Percentiles rank a stretch among this genome's conserved stretches.
These are phyloP conservation scores for Gomphus bonarii DNA, from an alignment of 1,284 basidiomycete species.

Conservation along the genomic window DNA sequence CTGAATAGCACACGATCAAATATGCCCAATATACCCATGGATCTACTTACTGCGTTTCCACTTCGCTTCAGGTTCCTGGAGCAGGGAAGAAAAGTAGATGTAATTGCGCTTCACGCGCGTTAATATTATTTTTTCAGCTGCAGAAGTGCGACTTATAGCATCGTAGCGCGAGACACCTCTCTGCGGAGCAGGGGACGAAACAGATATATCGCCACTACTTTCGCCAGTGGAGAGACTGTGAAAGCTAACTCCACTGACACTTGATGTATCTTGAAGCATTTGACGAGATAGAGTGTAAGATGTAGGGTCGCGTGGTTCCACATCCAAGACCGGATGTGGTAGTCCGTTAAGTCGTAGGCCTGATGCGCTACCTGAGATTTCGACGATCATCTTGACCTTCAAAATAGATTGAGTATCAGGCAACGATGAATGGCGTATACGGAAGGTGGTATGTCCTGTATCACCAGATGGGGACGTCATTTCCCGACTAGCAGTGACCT, in stretches of 20 bases:
- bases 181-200: conserved; percentile 14
- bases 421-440: conserved; percentile 60
- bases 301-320: conserved; percentile 55
- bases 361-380: conserved; percentile 69
- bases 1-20: conserved; percentile 22
- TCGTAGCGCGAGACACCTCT: not conserved
- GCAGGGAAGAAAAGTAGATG: conserved; percentile 93
- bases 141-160: conserved; percentile 43
- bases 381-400: conserved; percentile 70
- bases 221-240: conserved; percentile 28
- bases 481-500: conserved; percentile 50
- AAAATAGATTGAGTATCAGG: conserved; percentile 68
- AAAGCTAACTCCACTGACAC: conserved; percentile 57
- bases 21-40: not conserved
- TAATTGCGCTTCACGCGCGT: conserved; percentile 88
- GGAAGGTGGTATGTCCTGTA: conserved; percentile 49
- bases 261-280: conserved; percentile 62
- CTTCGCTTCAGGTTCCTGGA: conserved; percentile 98
- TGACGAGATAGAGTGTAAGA: conserved; percentile 38
- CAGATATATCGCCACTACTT: conserved; percentile 18
- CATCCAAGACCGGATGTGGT: conserved; percentile 53
- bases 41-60: conserved; percentile 70
- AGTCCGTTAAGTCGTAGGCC: conserved; percentile 79
- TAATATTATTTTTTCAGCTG: conserved; percentile 69
- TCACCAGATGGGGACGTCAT: conserved; percentile 22